Conservation (phyloP, 2,329 filamentous ascomycete genomes). For the Lachnellula arida region DNA sequence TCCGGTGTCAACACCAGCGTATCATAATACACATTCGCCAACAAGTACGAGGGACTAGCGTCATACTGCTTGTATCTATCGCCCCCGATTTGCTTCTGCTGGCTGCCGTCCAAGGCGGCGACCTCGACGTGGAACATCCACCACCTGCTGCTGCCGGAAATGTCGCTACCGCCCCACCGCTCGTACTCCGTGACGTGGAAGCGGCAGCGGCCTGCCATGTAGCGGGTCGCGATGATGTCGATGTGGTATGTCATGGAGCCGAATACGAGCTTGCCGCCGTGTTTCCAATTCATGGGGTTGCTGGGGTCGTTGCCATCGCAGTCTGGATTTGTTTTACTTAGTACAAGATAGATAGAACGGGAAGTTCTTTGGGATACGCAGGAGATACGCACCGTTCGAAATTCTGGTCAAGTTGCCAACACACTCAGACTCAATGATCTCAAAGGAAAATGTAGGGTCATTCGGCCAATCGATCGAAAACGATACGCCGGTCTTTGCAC, state of each 20-base stretch:
- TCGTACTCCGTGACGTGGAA: not conserved
- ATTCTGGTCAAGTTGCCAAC: not conserved
- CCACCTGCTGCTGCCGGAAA: not conserved
- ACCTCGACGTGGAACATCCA: not conserved
- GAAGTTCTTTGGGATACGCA: not conserved
- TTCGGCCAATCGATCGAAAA: not conserved
- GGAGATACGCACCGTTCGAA: not conserved
- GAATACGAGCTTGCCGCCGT: not conserved
- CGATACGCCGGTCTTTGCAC: not conserved
- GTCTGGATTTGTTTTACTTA: not conserved
- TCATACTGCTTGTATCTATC: not conserved
- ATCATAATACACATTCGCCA: not conserved
- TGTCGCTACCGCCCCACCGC: not conserved
- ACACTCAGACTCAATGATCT: not conserved
- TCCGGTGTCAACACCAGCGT: not conserved
- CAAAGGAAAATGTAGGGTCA: not conserved
- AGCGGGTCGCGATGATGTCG: not conserved
- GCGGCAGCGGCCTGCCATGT: not conserved
- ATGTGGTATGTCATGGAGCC: not conserved
- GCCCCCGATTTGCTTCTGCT: not conserved
- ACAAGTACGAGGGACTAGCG: not conserved
- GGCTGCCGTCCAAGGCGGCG: not conserved
- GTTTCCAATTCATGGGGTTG: slow-evolving; percentile 3
- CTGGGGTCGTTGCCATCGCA: not conserved
- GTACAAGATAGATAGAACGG: not conserved